These are phyloP conservation scores for Pleurotus tuber-regium DNA, from an alignment of 768 basidiomycete genomes.

Conservation along the genomic window DNA sequence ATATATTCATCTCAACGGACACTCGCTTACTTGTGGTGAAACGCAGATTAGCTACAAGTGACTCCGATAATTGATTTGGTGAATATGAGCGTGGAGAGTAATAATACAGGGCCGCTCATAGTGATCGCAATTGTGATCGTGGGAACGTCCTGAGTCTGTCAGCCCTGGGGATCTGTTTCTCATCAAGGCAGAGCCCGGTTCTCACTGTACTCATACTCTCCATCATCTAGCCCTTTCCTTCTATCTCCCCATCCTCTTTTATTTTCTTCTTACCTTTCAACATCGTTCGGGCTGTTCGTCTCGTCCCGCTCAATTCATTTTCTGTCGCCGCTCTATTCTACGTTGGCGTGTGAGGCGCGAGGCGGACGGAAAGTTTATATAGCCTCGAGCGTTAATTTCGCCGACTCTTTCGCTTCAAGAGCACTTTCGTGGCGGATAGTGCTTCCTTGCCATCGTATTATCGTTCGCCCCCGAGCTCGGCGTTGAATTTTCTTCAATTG, in stretches of 20 bases:
- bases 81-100: not conserved
- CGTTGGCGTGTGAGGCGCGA: not conserved
- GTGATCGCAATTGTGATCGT: constrained; percentile 1
- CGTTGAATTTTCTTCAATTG: not conserved
- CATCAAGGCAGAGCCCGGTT: constrained; percentile 1
- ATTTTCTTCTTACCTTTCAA: not conserved
- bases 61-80: not conserved
- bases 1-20: no score
- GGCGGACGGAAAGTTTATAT: constrained; percentile 4
- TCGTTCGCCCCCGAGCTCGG: not conserved
- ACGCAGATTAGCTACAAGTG: not conserved
- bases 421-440: not conserved
- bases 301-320: not conserved
- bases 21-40: not conserved
- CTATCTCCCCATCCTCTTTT: not conserved
- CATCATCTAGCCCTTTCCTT: not conserved
- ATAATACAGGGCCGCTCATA: not conserved
- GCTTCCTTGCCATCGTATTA: not conserved
- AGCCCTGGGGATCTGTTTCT: constrained; percentile 1
- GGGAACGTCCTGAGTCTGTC: not conserved
- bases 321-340: not conserved
- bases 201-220: not conserved
- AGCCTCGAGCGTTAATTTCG: constrained; percentile 1
- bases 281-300: not conserved
- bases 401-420: not conserved